Percentiles rank a stretch among this genome's conserved stretches.
These are phyloP conservation scores for Globisporangium carolinianum DNA, from an alignment of 352 stramenopile genomes.

Conservation along the genomic window DNA sequence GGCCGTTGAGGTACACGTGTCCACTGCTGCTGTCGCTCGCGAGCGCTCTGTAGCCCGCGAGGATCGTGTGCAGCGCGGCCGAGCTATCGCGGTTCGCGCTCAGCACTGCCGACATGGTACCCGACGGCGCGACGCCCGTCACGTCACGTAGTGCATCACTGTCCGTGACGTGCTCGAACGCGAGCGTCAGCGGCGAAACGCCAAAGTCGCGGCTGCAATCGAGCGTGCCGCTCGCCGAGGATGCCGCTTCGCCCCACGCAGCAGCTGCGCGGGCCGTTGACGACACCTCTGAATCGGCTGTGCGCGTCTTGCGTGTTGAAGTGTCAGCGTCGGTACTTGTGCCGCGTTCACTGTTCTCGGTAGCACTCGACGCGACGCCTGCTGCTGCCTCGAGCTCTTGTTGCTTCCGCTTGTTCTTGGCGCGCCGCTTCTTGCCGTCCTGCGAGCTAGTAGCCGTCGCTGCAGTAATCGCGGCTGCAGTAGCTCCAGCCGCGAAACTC, in stretches of 20 bases:
- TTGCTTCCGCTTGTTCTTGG: slow-evolving; percentile 16
- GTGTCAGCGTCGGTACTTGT: too few relatives aligned
- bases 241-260: slow-evolving; percentile 6
- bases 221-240: not conserved
- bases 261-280: slow-evolving; percentile 1
- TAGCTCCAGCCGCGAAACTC: not conserved
- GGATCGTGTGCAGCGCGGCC: slow-evolving; percentile 33
- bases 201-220: not conserved
- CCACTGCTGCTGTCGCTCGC: slow-evolving; percentile 30
- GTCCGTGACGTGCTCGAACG: slow-evolving; percentile 19
- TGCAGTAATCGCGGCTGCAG: not conserved
- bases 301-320: too few relatives aligned
- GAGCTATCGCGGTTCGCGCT: slow-evolving; percentile 61
- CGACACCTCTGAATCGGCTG: too few relatives aligned
- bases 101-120: slow-evolving; percentile 36
- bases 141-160: slow-evolving; percentile 40
- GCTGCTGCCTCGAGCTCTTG: slow-evolving; percentile 1
- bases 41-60: slow-evolving; percentile 76
- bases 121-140: slow-evolving; percentile 26
- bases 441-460: slow-evolving; percentile 1
- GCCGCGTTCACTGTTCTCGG: too few relatives aligned
- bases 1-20: slow-evolving; percentile 31
- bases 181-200: slow-evolving; percentile 12
- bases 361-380: not conserved
- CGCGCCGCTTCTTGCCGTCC: slow-evolving; percentile 13